Evolutionary conservation across 345 rosid species (phyloP).

Genomic region (Brassica juncea): DNA sequence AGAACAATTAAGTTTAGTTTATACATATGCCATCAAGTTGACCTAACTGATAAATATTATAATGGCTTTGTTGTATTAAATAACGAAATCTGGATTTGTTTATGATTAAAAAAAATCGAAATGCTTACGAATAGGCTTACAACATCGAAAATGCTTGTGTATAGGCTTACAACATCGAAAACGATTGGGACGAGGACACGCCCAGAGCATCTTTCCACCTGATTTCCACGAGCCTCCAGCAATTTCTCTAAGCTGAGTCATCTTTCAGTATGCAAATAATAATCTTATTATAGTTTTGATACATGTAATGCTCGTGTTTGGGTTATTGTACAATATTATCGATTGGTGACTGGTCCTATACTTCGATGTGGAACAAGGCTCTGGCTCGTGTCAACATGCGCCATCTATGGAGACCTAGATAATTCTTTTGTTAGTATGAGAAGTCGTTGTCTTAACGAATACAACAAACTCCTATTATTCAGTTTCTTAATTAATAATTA

Average conservation of each 20-base stretch:
- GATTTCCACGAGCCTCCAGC: constrained; percentile 32
- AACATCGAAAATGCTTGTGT: constrained; percentile 37
- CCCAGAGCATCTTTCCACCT: constrained; percentile 15
- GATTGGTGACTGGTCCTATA: constrained; percentile 1
- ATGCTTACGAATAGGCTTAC: constrained; percentile 2
- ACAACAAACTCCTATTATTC: neutral
- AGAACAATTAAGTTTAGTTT: neutral
- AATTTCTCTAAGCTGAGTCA: constrained; percentile 25
- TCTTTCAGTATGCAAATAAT: constrained; percentile 10
- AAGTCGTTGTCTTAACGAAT: neutral
- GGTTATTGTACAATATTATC: neutral
- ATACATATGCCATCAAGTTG: too few relatives aligned
- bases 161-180: constrained; percentile 33
- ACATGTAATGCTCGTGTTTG: neutral
- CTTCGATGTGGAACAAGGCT: constrained; percentile 23
- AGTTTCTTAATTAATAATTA: neutral
- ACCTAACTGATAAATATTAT: neutral
- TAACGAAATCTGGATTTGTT: constrained; percentile 19
- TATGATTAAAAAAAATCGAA: too few relatives aligned
- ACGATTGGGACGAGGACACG: neutral
- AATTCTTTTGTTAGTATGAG: neutral
- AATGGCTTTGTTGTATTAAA: constrained; percentile 31
- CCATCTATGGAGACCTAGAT: neutral
- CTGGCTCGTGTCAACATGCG: constrained; percentile 23
- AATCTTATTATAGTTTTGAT: neutral